These are phyloP conservation scores for Scheffersomyces segobiensis DNA, from an alignment of 1,139 yeast species.

Conservation along the genomic window DNA sequence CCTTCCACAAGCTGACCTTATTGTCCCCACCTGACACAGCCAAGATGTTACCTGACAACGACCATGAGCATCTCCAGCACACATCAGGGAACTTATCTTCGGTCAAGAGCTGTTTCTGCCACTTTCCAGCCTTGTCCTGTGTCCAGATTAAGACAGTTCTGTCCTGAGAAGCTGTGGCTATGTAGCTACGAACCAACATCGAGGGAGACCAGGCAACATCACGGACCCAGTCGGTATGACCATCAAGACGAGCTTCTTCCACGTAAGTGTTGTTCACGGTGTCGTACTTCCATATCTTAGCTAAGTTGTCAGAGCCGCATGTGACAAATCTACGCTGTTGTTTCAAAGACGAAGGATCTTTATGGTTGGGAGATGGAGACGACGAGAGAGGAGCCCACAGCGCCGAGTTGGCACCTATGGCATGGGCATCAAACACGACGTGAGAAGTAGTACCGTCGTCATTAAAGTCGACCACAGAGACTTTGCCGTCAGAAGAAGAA, in stretches of 20 bases:
- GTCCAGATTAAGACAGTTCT: conserved; percentile 95
- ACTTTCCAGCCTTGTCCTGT: conserved; percentile 61
- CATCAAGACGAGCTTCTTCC: conserved; percentile 77
- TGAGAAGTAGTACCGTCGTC: conserved; percentile 84
- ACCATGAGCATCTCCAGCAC: conserved; percentile 98
- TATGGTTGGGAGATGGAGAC: conserved; percentile 31
- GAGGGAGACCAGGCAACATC: conserved; percentile 99
- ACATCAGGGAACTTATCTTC: conserved; percentile 91
- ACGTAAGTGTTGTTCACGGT: conserved; percentile 57
- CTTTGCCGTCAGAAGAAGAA: conserved; percentile 91
- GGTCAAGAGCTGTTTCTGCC: conserved; percentile 79
- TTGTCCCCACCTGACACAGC: conserved; percentile 98
- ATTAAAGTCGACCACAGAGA: conserved; percentile 86
- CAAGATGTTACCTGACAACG: conserved; percentile 89
- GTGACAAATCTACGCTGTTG: conserved; percentile 69
- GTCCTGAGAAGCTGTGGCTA: conserved; percentile 98
- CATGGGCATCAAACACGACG: conserved; percentile 74
- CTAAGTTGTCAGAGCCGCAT: conserved; percentile 93
- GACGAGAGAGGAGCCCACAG: conserved; percentile 87
- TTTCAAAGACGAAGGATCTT: conserved; percentile 31
- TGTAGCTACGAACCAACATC: conserved; percentile 78
- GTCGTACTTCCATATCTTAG: conserved; percentile 85
- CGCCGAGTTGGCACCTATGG: conserved; percentile 91
- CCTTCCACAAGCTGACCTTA: conserved; percentile 95
- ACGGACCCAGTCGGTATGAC: conserved; percentile 97